Evolutionary conservation across 495 filamentous ascomycete genomes (phyloP).

Genomic region (Hyaloscypha hepaticicola): DNA sequence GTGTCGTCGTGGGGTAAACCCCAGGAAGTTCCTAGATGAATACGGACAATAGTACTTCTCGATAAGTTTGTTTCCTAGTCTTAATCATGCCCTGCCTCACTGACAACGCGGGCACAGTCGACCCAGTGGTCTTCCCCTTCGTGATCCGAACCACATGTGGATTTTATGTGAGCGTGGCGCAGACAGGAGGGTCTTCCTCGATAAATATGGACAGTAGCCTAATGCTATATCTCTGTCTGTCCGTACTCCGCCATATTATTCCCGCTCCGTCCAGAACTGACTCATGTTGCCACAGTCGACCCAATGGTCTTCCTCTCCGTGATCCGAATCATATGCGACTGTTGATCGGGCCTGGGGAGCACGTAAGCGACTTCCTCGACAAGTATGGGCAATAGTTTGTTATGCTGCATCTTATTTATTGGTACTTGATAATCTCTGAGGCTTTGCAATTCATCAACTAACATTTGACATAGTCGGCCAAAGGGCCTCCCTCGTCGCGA

Average conservation of each 20-base stretch:
- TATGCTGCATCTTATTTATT: not conserved
- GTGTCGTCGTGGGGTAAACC: no score
- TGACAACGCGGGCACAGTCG: not conserved
- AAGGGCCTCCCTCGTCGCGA: not conserved
- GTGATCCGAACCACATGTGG: no score
- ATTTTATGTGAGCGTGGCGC: no score
- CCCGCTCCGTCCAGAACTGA: no score
- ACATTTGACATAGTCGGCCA: not conserved
- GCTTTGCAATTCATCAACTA: not conserved
- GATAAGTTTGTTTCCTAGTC: not conserved
- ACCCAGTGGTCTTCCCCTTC: no score
- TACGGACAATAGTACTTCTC: not conserved
- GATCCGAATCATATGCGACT: conserved; percentile 7
- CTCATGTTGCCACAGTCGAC: not conserved
- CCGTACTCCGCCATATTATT: not conserved
- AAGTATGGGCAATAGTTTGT: conserved; percentile 15
- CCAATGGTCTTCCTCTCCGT: not conserved
- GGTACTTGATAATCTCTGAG: not conserved
- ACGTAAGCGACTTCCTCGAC: not conserved
- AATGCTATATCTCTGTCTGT: not conserved
- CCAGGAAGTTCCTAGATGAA: not conserved
- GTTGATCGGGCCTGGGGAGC: conserved; percentile 2
- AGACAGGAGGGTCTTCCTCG: no score
- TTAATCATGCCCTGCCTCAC: not conserved
- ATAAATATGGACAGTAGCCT: not conserved